These are phyloP conservation scores for Epichloe elymi DNA, from an alignment of 2,329 filamentous ascomycete species.

Conservation along the genomic window DNA sequence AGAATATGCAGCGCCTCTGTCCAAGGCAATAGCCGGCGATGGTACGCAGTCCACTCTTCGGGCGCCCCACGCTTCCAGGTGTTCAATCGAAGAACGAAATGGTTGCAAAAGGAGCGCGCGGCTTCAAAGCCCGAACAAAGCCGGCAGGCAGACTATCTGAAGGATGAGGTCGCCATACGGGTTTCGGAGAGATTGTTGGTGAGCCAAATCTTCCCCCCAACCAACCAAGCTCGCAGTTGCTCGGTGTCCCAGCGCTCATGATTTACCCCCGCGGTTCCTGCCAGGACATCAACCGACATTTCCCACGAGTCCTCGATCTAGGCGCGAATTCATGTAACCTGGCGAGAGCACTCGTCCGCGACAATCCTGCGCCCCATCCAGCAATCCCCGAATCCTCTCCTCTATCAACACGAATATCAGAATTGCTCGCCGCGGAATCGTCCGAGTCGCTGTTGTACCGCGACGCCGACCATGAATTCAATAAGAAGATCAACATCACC, in stretches of 20 bases:
- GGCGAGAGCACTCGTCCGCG: constrained; percentile 62
- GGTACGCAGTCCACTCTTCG: constrained; percentile 66
- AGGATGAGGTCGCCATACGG: constrained; percentile 77
- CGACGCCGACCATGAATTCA: constrained; percentile 63
- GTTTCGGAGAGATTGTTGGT: constrained; percentile 78
- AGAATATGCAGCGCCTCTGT: constrained; percentile 8
- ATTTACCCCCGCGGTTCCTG: neutral
- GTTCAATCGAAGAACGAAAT: constrained; percentile 82
- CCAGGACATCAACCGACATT: constrained; percentile 84
- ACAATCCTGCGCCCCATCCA: constrained; percentile 50
- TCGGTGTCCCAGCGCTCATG: neutral
- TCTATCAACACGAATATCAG: constrained; percentile 55
- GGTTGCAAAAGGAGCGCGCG: constrained; percentile 80
- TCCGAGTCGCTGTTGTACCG: constrained; percentile 68
- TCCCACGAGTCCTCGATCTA: constrained; percentile 75
- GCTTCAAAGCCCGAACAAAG: constrained; percentile 57
- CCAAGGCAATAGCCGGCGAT: constrained; percentile 25
- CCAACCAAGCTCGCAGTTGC: no score
- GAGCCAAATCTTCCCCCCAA: constrained; percentile 9
- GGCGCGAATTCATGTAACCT: constrained; percentile 95
- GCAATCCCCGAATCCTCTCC: constrained; percentile 47
- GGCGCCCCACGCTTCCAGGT: constrained; percentile 73
- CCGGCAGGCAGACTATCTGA: constrained; percentile 78
- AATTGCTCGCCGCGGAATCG: constrained; percentile 70
- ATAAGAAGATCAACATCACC: constrained; percentile 56